Evolutionary conservation across 208 protist genomes (phyloP).

Genomic region (Crithidia brevicula): DNA sequence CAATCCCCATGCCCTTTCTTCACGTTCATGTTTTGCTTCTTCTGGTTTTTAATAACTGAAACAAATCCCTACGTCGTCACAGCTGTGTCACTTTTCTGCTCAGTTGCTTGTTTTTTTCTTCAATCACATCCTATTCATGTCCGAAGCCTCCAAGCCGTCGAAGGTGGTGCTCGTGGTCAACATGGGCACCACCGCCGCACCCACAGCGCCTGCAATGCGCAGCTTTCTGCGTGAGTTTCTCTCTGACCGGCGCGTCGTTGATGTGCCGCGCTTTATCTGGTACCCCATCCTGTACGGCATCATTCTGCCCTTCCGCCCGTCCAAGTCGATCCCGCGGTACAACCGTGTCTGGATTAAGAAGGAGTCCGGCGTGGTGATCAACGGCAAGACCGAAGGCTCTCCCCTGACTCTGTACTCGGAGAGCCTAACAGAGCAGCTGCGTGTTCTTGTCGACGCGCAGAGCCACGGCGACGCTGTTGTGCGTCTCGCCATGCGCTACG

Average conservation of each 20-base stretch:
- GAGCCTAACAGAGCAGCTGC: neutral
- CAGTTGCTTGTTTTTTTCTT: neutral
- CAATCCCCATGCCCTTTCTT: no score
- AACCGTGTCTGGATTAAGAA: constrained; percentile 37
- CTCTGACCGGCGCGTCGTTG: constrained; percentile 42
- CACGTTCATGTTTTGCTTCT: no score
- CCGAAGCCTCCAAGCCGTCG: neutral
- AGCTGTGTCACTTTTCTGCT: neutral
- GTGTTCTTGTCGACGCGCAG: neutral
- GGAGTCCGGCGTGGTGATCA: constrained; percentile 8
- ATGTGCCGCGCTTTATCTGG: constrained; percentile 38
- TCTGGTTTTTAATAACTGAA: no score
- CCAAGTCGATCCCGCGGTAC: constrained; percentile 24
- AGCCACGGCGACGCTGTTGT: constrained; percentile 12
- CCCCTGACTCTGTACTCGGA: constrained; percentile 10
- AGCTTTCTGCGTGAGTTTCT: constrained; percentile 38
- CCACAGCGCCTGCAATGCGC: constrained; percentile 16
- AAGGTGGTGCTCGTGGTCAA: constrained; percentile 41
- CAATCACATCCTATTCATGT: neutral
- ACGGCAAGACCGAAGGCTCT: constrained; percentile 11
- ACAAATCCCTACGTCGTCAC: no score
- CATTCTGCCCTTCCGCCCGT: constrained; percentile 42
- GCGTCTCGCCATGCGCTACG: constrained; percentile 33
- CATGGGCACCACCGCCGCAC: constrained; percentile 28
- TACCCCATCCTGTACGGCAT: constrained; percentile 46